Conservation (phyloP, 2,329 filamentous ascomycete genomes). For the Penicillium griseofulvum region DNA sequence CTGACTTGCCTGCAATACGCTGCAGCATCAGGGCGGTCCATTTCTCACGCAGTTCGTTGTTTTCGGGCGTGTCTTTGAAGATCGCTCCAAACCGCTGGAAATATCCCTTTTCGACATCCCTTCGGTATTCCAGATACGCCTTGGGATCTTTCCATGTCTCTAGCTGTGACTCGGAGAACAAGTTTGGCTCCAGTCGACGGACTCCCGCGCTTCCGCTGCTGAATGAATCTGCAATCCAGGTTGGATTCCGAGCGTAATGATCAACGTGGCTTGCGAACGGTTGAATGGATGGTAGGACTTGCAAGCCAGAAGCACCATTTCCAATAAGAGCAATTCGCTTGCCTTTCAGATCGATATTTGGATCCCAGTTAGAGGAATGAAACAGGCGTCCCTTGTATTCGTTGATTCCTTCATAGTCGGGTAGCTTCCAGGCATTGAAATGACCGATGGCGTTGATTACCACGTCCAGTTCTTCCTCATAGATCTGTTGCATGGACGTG, state of each 20-base stretch:
- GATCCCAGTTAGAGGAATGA: constrained; percentile 62
- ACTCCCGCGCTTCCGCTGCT: constrained; percentile 48
- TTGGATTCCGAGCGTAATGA: constrained; percentile 63
- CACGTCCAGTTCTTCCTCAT: constrained; percentile 56
- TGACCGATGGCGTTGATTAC: constrained; percentile 63
- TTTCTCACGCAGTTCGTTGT: constrained; percentile 47
- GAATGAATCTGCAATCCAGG: constrained; percentile 66
- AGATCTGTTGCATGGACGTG: constrained; percentile 39
- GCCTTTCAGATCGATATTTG: constrained; percentile 49
- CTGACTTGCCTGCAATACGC: constrained; percentile 54
- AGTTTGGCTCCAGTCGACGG: constrained; percentile 56
- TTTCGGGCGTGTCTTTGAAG: constrained; percentile 54
- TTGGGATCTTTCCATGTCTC: constrained; percentile 60
- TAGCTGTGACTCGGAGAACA: constrained; percentile 53
- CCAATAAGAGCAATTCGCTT: constrained; percentile 58
- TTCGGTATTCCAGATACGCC: constrained; percentile 60
- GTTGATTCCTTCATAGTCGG: constrained; percentile 58
- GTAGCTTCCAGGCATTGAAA: constrained; percentile 65
- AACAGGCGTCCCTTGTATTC: constrained; percentile 56
- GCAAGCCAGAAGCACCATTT: constrained; percentile 62
- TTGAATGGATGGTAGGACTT: constrained; percentile 46
- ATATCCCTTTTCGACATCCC: constrained; percentile 59
- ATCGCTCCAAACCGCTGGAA: constrained; percentile 58
- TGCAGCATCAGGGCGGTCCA: constrained; percentile 56
- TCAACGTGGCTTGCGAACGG: constrained; percentile 51